These are phyloP conservation scores for Lyophyllum decastes DNA, from an alignment of 768 basidiomycete genomes.

Conservation along the genomic window DNA sequence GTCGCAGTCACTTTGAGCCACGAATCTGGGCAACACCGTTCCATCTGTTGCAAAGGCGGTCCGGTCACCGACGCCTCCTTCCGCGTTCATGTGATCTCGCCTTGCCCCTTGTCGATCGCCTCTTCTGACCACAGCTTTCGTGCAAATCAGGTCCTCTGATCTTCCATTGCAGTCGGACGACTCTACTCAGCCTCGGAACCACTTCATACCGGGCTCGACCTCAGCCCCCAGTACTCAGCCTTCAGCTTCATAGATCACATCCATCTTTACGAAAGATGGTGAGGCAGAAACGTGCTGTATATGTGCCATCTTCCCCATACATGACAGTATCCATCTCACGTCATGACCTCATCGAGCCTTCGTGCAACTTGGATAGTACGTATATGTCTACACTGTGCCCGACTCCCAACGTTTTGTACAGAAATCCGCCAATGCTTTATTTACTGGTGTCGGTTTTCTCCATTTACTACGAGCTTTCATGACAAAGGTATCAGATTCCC, in stretches of 20 bases:
- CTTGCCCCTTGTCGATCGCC: background rate
- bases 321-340: conserved; percentile 11
- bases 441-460: background rate
- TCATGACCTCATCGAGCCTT: conserved; percentile 1
- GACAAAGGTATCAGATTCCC: background rate
- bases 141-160: background rate
- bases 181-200: background rate
- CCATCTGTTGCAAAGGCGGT: background rate
- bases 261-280: background rate
- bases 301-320: background rate
- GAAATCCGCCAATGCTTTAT: background rate
- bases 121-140: background rate
- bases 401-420: background rate
- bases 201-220: no score
- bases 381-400: background rate
- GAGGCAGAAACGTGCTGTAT: background rate
- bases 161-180: background rate
- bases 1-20: background rate
- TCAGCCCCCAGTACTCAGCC: no score
- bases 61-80: background rate
- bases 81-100: background rate
- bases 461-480: background rate
- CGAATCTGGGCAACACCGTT: conserved; percentile 2
- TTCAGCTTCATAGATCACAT: background rate
- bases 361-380: background rate